phyloP scores from a whole-genome alignment of 768 basidiomycete species.

The Tylopilus cervinicoccineus region DNA sequence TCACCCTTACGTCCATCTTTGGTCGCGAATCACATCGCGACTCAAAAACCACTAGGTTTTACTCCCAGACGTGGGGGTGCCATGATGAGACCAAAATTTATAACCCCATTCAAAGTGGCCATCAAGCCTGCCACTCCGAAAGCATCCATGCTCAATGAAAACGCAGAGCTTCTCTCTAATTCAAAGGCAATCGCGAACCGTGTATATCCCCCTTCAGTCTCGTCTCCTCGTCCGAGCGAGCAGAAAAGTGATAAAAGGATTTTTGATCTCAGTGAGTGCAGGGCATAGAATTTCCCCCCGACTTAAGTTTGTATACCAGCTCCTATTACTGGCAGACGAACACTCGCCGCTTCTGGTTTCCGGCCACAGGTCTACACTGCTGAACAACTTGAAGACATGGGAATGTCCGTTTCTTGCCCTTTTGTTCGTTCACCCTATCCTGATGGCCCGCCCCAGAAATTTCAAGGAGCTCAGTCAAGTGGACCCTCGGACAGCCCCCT shows the following conservation, averaged over 20 bases:
- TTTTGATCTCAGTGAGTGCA: slow-evolving; percentile 45
- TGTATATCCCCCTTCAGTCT: slow-evolving; percentile 23
- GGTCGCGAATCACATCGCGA: slow-evolving; percentile 9
- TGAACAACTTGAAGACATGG: slow-evolving; percentile 45
- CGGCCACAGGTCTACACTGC: slow-evolving; percentile 43
- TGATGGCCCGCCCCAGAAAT: slow-evolving; percentile 37
- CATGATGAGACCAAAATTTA: slow-evolving; percentile 40
- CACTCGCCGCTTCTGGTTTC: slow-evolving; percentile 47
- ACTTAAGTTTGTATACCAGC: slow-evolving; percentile 20
- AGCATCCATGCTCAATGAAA: slow-evolving; percentile 1
- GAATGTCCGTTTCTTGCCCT: slow-evolving; percentile 42
- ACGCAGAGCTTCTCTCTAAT: background rate
- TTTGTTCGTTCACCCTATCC: background rate
- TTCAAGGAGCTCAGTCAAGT: slow-evolving; percentile 49
- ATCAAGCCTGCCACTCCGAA: slow-evolving; percentile 39
- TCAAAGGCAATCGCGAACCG: slow-evolving; percentile 6
- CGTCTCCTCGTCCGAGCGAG: slow-evolving; percentile 7
- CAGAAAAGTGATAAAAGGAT: slow-evolving; percentile 3
- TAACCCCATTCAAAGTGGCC: slow-evolving; percentile 60
- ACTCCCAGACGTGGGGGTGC: slow-evolving; percentile 24
- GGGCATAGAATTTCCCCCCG: background rate
- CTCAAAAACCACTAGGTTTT: slow-evolving; percentile 23
- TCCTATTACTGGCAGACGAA: slow-evolving; percentile 36
- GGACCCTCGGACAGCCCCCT: slow-evolving; percentile 49
- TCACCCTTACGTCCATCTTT: slow-evolving; percentile 36